These are phyloP conservation scores for Candida sojae DNA, from an alignment of 1,139 yeast species.

Conservation along the genomic window DNA sequence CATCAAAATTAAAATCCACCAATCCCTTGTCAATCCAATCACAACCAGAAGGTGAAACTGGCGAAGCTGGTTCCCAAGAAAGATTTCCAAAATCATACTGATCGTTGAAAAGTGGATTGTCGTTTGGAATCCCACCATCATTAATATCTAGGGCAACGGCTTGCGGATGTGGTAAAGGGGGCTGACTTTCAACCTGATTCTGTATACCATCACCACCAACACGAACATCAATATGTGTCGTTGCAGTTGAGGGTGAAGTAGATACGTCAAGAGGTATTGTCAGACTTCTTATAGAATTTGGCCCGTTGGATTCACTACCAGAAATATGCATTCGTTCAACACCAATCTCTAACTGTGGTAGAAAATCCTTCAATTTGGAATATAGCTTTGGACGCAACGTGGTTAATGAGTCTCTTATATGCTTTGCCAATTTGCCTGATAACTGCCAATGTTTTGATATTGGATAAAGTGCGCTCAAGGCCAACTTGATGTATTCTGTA, in stretches of 20 bases:
- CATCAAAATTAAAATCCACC: constrained; percentile 16
- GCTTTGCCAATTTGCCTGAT: constrained; percentile 46
- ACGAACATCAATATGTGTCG: not conserved
- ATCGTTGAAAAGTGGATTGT: not conserved
- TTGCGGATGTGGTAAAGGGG: not conserved
- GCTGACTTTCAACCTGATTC: not conserved
- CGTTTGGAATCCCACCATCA: not conserved
- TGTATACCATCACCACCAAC: not conserved
- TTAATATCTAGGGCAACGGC: constrained; percentile 1
- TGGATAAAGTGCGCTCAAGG: constrained; percentile 46
- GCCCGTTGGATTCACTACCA: constrained; percentile 3
- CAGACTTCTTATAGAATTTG: constrained; percentile 6
- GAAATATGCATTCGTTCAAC: constrained; percentile 11
- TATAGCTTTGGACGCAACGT: constrained; percentile 30
- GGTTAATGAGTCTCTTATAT: constrained; percentile 41
- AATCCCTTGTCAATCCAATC: constrained; percentile 51
- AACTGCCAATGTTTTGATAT: constrained; percentile 50
- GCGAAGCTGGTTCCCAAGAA: constrained; percentile 22
- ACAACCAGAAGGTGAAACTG: constrained; percentile 51
- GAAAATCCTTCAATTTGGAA: constrained; percentile 20
- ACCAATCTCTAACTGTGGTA: constrained; percentile 18
- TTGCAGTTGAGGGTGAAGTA: constrained; percentile 1
- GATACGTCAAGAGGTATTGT: not conserved
- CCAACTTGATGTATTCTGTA: constrained; percentile 49
- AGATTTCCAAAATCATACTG: constrained; percentile 4